Evolutionary conservation across 768 basidiomycete species (phyloP), one percentile per base, ranked within the genome.

Genomic region (Macrolepiota fuliginosa): DNA sequence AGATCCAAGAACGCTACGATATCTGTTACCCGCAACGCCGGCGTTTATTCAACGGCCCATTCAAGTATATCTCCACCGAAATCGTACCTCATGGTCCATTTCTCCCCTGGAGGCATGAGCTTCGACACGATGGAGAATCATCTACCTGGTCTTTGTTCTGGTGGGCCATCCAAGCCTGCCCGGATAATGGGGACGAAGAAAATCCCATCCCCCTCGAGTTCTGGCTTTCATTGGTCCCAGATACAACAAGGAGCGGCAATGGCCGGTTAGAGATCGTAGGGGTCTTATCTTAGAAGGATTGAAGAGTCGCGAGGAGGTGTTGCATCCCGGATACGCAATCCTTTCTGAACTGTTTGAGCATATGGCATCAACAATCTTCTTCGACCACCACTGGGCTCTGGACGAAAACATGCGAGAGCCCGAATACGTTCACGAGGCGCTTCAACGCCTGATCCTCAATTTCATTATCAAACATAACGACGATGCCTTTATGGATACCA

Each of bases 381-480:
- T 9, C 9, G 61, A 65, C 36, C 25, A 54, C 10, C 27, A 53
- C 13, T 65, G 64, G 64, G 61, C 61, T 22, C 39, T 49, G 10
- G 39, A 58, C 13, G 46, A 19, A 5, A 51, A 56, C 22, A 50
- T 17, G 19, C 37, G 25, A 12, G 11, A 59, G 10, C 45, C 56
- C 13, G 61, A 65, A 54, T 65, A 54, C 35, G 17, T 62, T 19
- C 60, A 62, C 29, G 63, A 64, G 22, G 55, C 46, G 10, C 22
- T 64, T 19, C 64, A 65, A 49, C 64, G 61, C 5, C 24, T 54
- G 24, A 54, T 65, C n/a, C 46, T 65, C 32, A 56, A 62, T 36
- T 65, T 65, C 24, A 25, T 65, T 36, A 35, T 62, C 19, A 25
- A 52, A 11, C 58, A 65, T 35, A 10, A 42, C 32, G 47, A 62